Evolutionary conservation across 2,329 filamentous ascomycete genomes (phyloP).

Genomic region (Aschersonia sp.): DNA sequence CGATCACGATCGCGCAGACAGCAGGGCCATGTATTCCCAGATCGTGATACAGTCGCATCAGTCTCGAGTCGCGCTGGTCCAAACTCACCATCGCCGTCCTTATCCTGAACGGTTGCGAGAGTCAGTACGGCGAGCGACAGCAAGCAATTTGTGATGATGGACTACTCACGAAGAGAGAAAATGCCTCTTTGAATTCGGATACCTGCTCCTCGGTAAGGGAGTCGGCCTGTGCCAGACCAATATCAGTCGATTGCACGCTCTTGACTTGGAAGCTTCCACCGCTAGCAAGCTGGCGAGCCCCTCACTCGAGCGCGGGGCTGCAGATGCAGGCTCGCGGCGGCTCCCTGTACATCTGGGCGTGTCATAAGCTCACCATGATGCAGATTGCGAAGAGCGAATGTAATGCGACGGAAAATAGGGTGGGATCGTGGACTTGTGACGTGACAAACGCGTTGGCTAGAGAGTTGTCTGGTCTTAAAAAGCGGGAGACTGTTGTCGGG

Average conservation of each 20-base stretch:
- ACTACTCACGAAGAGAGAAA: conserved; percentile 91
- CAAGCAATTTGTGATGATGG: not conserved
- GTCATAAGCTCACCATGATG: conserved; percentile 3
- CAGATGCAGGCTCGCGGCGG: not conserved
- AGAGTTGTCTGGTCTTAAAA: not conserved
- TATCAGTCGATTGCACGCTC: conserved; percentile 9
- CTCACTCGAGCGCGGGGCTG: conserved; percentile 7
- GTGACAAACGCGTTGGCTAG: not conserved
- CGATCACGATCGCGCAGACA: not conserved
- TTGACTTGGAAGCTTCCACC: not conserved
- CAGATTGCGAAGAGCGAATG: not conserved
- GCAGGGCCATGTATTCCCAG: not conserved
- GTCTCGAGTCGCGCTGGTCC: not conserved
- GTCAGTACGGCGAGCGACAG: conserved; percentile 1
- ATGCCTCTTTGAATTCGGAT: conserved; percentile 99
- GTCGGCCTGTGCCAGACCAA: conserved; percentile 55
- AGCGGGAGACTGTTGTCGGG: not conserved
- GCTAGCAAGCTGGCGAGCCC: conserved; percentile 7
- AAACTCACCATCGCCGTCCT: conserved; percentile 77
- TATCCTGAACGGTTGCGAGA: conserved; percentile 46
- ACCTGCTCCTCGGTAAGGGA: conserved; percentile 99
- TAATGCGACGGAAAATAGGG: not conserved
- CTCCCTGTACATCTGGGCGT: not conserved
- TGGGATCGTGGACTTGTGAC: not conserved
- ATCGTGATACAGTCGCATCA: no score